phyloP scores from a whole-genome alignment of 371 early-diverging fungal species.

The Basidiobolus meristosporus region DNA sequence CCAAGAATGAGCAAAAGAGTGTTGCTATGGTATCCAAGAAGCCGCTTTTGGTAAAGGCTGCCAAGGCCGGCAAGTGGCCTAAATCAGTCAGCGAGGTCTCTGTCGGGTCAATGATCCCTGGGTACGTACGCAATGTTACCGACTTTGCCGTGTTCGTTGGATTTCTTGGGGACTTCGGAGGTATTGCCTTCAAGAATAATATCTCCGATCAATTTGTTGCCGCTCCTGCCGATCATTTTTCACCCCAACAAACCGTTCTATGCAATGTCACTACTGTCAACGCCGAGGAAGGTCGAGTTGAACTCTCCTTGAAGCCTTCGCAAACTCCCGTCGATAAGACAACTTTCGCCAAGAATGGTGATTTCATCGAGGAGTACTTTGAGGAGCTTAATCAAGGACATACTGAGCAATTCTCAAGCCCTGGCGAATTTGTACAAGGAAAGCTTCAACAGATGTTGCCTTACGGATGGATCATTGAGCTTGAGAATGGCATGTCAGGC shows the following conservation, averaged over 20 bases:
- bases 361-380: conserved; percentile 24
- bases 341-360: conserved; percentile 12
- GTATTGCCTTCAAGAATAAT: conserved; percentile 10
- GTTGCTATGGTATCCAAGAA: conserved; percentile 28
- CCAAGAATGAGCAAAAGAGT: conserved; percentile 16
- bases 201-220: conserved; percentile 37
- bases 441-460: conserved; percentile 26
- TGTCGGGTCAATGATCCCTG: conserved; percentile 27
- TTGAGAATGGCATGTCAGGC: conserved; percentile 23
- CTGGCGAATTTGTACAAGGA: conserved; percentile 17
- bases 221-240: conserved; percentile 18
- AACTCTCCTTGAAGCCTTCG: conserved; percentile 36
- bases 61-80: conserved; percentile 13
- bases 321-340: conserved; percentile 10
- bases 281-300: conserved; percentile 11
- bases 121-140: conserved; percentile 29
- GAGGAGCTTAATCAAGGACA: conserved; percentile 11
- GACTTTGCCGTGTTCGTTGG: conserved; percentile 33
- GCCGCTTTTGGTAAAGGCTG: conserved; percentile 27
- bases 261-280: conserved; percentile 26
- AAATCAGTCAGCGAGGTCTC: conserved; percentile 9
- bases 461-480: conserved; percentile 28
- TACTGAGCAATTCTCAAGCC: conserved; percentile 6
- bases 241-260: conserved; percentile 38
- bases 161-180: conserved; percentile 30